Evolutionary conservation across 1,139 yeast genomes (phyloP), one percentile per base, ranked within the genome.

Genomic region (Pichia sp.): DNA sequence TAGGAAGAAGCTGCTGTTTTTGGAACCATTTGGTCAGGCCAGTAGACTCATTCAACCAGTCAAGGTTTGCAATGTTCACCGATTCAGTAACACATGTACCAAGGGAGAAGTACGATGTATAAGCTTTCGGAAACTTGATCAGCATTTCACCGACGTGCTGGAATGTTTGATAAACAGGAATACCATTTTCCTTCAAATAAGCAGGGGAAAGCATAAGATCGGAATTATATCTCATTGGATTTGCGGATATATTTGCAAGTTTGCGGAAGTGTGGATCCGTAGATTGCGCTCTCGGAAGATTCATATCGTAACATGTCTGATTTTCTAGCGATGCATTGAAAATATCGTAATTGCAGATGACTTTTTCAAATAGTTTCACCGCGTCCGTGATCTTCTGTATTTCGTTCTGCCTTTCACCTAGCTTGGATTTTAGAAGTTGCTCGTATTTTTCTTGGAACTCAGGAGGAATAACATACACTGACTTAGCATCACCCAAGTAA

Each of bases 391-490:
- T 21, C 13, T 31, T 37, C 13, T 27, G 17, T 29, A 35, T 35
- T 35, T 44, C 50, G 37, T 42, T 32, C 11, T 37, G 55, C 42
- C 26, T 52, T 47, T 24, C 40, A 15, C 29, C 34, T 4, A 48
- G 20, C 13, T 58, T 52, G 4, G 49, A 44, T 17, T 53, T 45
- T 32, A 72, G 44, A 4, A 77, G 58, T 1, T 49, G 45, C 51
- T 86, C 94, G 52, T 79, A 84, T 42, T 69, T 70, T 8, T 63
- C 72, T 34, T 78, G 74, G 38, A 76, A 77, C 45, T 64, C 64
- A n/a, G 83, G 86, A 0, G 91, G 80, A 15, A 87, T 71, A 30
- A 86, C 75, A 49, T 80, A 84, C 94, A 94, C 83, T n/a, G 79
- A 62, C 51, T 77, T 79, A 19, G 71, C 60, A 5, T 78, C 79